Evolutionary conservation across 2,329 filamentous ascomycete species (phyloP), one percentile per base, ranked within the genome.

Genomic region (Phaeophleospora eucalypticola): DNA sequence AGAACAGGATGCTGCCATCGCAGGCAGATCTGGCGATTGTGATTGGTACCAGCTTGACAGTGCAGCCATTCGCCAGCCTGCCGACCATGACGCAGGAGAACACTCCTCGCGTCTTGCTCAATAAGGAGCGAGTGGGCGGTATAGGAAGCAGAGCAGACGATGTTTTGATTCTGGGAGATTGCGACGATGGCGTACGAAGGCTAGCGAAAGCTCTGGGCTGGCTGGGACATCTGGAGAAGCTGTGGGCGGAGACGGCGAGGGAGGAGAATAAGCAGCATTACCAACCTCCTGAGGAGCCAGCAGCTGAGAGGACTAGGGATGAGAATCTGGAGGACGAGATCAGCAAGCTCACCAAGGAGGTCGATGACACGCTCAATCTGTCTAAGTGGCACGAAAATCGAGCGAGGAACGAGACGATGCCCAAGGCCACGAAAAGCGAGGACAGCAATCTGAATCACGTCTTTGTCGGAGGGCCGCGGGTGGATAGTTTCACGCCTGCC

Each of bases 61-160:
- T 97, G 2, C 87, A 90, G 53, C 93, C 93, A 0, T 98, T 98
- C 65, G 89, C 91, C 1, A 82, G 82, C 38, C 71, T 97, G 41
- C 90, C 91, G 0, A 70, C 77, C 12, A 71, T 84, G 56, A 83
- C 82, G 17, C 61, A 65, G 2, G 75, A 82, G 1, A 74, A 73
- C 1, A 79, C 79, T 2, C 93, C 91, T 0, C 79, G 93, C 8
- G 71, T 98, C 2, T 74, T 98, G 16, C 87, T 98, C 67, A 98
- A 98, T 65, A 78, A 84, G 69, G 87, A 96, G 66, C 73, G 72
- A 29, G 93, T 95, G 0, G 91, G 93, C 0, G 80, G 80, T 16
- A 65, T 98, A 29, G 93, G 93, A 0, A 77, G 77, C 6, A 74
- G 88, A 19, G 65, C 84, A 0, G 90, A 98, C 61, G 93, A 98